These are phyloP conservation scores for Orbilia ellipsospora DNA, from an alignment of 2,329 filamentous ascomycete species.

Conservation along the genomic window DNA sequence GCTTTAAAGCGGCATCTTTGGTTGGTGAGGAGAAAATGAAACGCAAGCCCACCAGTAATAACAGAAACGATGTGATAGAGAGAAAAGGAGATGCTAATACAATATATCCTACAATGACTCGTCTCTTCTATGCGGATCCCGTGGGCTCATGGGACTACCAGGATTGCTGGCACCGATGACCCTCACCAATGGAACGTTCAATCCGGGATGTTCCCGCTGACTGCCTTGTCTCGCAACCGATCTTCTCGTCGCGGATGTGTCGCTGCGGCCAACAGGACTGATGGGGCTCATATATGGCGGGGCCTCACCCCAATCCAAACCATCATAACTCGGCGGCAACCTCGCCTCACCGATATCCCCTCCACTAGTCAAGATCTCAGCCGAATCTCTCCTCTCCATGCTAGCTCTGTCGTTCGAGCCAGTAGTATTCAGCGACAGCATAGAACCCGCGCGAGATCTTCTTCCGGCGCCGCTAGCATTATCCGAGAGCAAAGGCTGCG, in stretches of 20 bases:
- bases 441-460: conserved; percentile 41
- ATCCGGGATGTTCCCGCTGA: conserved; percentile 14
- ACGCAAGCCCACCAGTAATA: conserved; percentile 21
- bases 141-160: conserved; percentile 42
- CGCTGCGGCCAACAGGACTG: conserved; percentile 28
- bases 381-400: conserved; percentile 46
- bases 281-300: conserved; percentile 54
- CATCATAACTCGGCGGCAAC: conserved; percentile 53
- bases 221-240: background rate
- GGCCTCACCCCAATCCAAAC: conserved; percentile 54
- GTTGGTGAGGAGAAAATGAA: conserved; percentile 10
- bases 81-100: background rate
- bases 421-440: conserved; percentile 48
- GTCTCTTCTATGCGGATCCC: conserved; percentile 20
- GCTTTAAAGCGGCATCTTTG: conserved; percentile 2
- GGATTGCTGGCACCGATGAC: conserved; percentile 52
- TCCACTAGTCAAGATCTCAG: conserved; percentile 41
- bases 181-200: conserved; percentile 54
- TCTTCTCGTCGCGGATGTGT: conserved; percentile 23
- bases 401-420: conserved; percentile 37
- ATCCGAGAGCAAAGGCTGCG: conserved; percentile 48
- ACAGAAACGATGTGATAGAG: conserved; percentile 5
- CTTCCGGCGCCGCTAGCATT: conserved; percentile 27
- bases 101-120: conserved; percentile 42
- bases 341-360: conserved; percentile 36